These are phyloP conservation scores for Fusarium sp. DNA, from an alignment of 2,329 filamentous ascomycete species.

Conservation along the genomic window DNA sequence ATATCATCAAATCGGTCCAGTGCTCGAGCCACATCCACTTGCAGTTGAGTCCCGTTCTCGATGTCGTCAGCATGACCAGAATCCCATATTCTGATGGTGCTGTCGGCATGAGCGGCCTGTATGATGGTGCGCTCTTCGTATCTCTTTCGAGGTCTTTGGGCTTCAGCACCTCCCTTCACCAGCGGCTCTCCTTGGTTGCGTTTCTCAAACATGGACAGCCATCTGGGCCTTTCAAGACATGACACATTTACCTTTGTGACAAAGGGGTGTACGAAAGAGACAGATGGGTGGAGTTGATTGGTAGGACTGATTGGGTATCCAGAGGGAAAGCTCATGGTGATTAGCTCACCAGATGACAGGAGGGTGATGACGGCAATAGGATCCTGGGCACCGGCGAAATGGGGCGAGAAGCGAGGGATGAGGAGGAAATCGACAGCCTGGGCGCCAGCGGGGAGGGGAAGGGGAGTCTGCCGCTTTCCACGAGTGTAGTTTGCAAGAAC, in stretches of 20 bases:
- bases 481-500: constrained; percentile 82
- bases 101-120: constrained; percentile 89
- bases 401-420: constrained; percentile 84
- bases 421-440: constrained; percentile 85
- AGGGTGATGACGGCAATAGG: constrained; percentile 86
- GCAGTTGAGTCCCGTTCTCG: constrained; percentile 84
- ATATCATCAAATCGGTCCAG: constrained; percentile 83
- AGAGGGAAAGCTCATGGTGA: constrained; percentile 92
- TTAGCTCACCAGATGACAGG: constrained; percentile 86
- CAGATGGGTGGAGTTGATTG: constrained; percentile 89
- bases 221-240: constrained; percentile 80
- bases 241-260: constrained; percentile 79
- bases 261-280: constrained; percentile 92
- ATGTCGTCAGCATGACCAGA: constrained; percentile 92
- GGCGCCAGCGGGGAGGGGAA: constrained; percentile 82
- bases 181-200: constrained; percentile 82
- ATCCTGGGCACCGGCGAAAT: constrained; percentile 89
- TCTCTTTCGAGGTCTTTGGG: constrained; percentile 75
- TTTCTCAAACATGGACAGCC: constrained; percentile 92
- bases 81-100: constrained; percentile 93
- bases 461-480: constrained; percentile 76
- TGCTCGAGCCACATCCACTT: constrained; percentile 87
- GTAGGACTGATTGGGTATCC: constrained; percentile 92
- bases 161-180: constrained; percentile 82
- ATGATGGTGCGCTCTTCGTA: constrained; percentile 88